Conservation (phyloP, 345 rosid genomes). For the Turnera subulata region DNA sequence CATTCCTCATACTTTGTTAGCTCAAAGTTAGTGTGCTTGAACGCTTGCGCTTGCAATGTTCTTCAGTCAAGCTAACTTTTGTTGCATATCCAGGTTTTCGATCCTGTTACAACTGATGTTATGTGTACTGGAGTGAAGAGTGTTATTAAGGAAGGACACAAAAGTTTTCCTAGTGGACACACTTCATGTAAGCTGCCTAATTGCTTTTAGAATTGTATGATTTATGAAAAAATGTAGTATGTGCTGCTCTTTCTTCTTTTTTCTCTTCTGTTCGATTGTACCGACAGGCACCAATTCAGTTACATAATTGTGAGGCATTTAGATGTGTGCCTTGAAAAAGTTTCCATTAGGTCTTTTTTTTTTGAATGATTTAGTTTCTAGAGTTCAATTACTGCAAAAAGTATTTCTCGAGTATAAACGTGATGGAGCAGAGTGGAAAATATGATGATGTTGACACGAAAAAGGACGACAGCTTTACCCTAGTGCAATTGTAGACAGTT, state of each 20-base stretch:
- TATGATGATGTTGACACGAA: no score
- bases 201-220: not conserved
- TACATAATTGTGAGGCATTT: no score
- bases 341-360: no score
- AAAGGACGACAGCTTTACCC: no score
- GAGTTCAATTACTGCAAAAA: no score
- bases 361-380: no score
- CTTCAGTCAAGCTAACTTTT: conserved; percentile 1
- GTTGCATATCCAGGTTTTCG: conserved; percentile 44
- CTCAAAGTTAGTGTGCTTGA: not conserved
- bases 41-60: no score
- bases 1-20: not conserved
- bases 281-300: no score
- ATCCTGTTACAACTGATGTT: conserved; percentile 55
- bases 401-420: no score
- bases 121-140: conserved; percentile 63
- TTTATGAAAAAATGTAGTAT: not conserved
- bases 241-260: not conserved
- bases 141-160: conserved; percentile 86
- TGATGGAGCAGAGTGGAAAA: no score
- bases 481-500: no score
- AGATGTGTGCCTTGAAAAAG: no score
- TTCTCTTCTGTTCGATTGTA: conserved; percentile 4
- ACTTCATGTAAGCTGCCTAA: conserved; percentile 66
- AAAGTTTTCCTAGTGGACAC: conserved; percentile 96